Evolutionary conservation across 2,329 filamentous ascomycete species (phyloP), one percentile per base, ranked within the genome.

Genomic region (Ophiosphaerella herpotricha): DNA sequence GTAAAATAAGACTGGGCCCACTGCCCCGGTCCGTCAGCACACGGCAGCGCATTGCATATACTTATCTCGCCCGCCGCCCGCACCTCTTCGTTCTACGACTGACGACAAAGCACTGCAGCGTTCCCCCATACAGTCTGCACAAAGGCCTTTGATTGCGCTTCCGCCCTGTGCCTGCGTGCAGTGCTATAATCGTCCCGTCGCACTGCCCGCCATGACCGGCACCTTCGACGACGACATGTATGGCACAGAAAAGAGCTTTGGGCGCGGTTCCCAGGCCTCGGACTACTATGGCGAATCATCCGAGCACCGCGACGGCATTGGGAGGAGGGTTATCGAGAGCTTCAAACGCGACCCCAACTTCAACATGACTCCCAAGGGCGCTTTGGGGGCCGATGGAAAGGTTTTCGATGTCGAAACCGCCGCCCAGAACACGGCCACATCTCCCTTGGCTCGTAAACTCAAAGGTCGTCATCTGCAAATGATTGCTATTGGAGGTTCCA

Each of bases 401-500:
- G 77, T 79, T 12, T 85, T 82, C 66, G 80, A 90, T 67, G 75
- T 90, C 58, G 87, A 91, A 67, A 71, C 71, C 46, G 84, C 83
- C 1, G 82, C 80, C 1, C 72, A 75, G 13, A 80, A 80, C 37
- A 92, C 90, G 1, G 88, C 90, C 4, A 82, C 86, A 57, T 87
- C 89, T 39, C 85, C 88, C 7, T 80, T 97, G 43, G 85, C 88
- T 43, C 82, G 91, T 65, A 87, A 60, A 39, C 61, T 73, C 12
- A 72, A 72, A 53, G 70, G 69, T 9, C 58, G 70, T 26, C 93
- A 97, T 78, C 71, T 97, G 69, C 92, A 97, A 77, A 97, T 97
- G 93, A 97, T 97, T 79, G 93, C 93, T 12, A 96, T 97, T 60
- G 91, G 91, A 62, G 92, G 92, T 37, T 93, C 89, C 9, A 96